Conservation (phyloP, 805 yeast genomes). For the Pichia heedii region DNA sequence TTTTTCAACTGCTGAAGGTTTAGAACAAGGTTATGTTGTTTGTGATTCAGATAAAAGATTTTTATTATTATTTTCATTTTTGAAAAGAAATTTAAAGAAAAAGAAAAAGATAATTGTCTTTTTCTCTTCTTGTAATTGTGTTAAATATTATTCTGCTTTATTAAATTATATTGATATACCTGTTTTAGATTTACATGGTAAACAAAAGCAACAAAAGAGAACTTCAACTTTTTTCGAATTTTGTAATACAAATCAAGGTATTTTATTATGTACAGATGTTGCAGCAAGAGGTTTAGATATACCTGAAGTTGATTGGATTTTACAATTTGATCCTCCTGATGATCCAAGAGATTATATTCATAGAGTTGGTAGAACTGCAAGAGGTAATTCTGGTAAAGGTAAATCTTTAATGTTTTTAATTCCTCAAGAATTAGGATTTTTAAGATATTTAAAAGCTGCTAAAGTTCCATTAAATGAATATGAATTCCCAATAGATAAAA, state of each 20-base stretch:
- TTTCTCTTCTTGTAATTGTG: conserved; percentile 93
- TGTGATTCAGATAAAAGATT: conserved; percentile 96
- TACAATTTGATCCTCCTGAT: conserved; percentile 99
- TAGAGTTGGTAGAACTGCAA: conserved; percentile 98
- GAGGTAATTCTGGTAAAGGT: conserved; percentile 85
- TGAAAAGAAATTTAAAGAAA: conserved; percentile 87
- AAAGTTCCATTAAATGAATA: conserved; percentile 96
- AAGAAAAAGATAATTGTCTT: conserved; percentile 92
- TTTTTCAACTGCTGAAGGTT: conserved; percentile 88
- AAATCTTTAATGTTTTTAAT: conserved; percentile 90
- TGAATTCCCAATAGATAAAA: conserved; percentile 89
- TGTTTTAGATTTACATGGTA: conserved; percentile 92
- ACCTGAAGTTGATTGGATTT: conserved; percentile 98
- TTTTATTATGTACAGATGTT: conserved; percentile 91
- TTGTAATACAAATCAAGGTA: conserved; percentile 94
- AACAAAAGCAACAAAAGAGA: conserved; percentile 97
- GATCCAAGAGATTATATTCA: conserved; percentile 99
- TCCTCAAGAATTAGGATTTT: conserved; percentile 89
- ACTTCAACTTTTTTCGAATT: conserved; percentile 97
- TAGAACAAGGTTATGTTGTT: conserved; percentile 97
- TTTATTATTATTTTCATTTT: conserved; percentile 79
- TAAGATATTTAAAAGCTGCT: conserved; percentile 91
- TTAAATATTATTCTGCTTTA: conserved; percentile 90
- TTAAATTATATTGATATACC: conserved; percentile 95
- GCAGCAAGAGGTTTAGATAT: conserved; percentile 99